Base-by-base conservation (phyloP, 495 filamentous ascomycete genomes). In the Tuber borchii region DNA sequence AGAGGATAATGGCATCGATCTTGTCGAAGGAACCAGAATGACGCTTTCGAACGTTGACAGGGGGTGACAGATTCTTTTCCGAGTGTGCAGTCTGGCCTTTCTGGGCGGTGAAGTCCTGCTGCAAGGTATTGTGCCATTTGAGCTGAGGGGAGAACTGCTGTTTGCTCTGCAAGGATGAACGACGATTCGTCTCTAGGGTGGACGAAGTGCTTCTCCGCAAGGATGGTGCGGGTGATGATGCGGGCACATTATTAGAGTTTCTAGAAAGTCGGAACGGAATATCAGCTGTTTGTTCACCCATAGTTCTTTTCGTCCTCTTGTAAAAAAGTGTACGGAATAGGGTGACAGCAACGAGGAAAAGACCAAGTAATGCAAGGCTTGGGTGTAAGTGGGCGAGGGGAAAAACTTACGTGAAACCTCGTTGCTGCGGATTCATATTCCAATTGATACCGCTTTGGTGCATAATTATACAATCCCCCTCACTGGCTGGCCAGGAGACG, bases 121-220 rank as follows among this genome's bases (percentile, higher is more conserved):
- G 81, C 42, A 82, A 74, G 12, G 81, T 82, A 68, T 82, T 82
- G 70, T 82, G 81, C 81, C 81, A 82, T 79, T 82, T 82, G 44
- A 82, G 78, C n/a, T 79, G 76, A 61, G 78, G 73, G 48, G 78
- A 79, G 65, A 73, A 79, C 70, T 73, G 71, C 42, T 51, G 74
- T 22, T 71, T 75, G 70, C 70, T 79, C 73, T 77, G 76, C 76
- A 79, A 79, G 40, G 77, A 39, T 75, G 70, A 71, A 69, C 22
- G 77, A 72, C 65, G 72, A 39, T 74, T 79, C 48, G 73, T 75
- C 65, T 75, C 71, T 22, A 71, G 74, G 7, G 76, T 51, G 51
- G 69, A 75, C 56, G 72, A 71, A 42, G 77, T 70, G 68, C 78
- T 72, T 20, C 65, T 71, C 48, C 73, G 73, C 16, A 73, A 42